Evolutionary conservation across 2,329 filamentous ascomycete species (phyloP), one percentile per base, ranked within the genome.

Genomic region (Sporothrix variecibatus): DNA sequence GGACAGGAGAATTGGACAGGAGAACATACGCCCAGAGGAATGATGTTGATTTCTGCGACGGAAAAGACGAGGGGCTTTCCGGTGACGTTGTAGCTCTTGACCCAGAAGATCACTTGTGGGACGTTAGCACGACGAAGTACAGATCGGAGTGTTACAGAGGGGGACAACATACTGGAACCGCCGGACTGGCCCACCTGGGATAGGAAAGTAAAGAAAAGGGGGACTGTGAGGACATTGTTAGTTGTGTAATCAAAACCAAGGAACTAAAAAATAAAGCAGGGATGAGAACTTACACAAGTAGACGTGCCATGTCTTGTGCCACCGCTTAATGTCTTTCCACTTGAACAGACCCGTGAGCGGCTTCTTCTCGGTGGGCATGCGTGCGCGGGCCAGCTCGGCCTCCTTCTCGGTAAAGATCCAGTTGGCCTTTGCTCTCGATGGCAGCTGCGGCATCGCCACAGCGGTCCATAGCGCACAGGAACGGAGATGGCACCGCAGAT

Each of bases 301-400:
- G 0, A 79, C 79, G 34, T 79, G 78, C 79, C 79, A 80, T 17
- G 79, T 80, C 17, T 75, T 77, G 73, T 80, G 78, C 79, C 79
- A 80, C 11, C 78, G 77, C 65, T 77, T 78, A 8, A 80, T 76
- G 38, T 79, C 79, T 56, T 79, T 79, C 79, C 79, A 80, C 60
- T 78, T 79, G 74, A 80, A 80, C 2, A 80, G 72, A 0, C 79
- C 79, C 0, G 79, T 79, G 5, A 77, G 62, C 0, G 76, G 75
- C 46, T 77, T 79, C 9, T 28, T 69, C 62, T 80, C 79, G 6
- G 71, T 76, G 0, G 78, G 78, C 78, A 79, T 79, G 7, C 78
- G 73, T 2, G 74, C 71, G 7, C 78, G 78, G 5, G 78, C 78
- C 1, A 79, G 51, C 62, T 76, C 28, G 6, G 78, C 73, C 67